These are phyloP conservation scores for Pichia paraexigua DNA, from an alignment of 805 yeast genomes.

Conservation along the genomic window DNA sequence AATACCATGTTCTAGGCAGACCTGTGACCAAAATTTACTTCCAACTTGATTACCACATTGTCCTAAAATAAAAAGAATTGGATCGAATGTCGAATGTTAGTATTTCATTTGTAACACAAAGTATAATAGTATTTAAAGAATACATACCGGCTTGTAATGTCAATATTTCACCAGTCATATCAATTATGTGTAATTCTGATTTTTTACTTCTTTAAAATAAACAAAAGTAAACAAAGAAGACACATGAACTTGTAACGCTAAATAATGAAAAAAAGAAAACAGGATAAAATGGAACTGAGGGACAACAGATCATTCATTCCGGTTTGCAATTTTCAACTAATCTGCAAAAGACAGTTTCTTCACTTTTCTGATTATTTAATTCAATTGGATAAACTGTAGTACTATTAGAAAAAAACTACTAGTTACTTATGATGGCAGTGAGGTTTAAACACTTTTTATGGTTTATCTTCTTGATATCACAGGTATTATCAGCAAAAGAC, in stretches of 20 bases:
- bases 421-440: background rate
- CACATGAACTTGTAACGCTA: background rate
- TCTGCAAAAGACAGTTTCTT: background rate
- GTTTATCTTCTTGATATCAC: background rate
- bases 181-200: background rate
- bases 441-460: background rate
- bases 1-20: constrained; percentile 83
- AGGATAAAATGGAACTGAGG: background rate
- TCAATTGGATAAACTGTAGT: background rate
- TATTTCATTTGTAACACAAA: background rate
- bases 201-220: background rate
- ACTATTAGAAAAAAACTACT: background rate
- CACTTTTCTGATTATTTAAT: background rate
- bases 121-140: background rate
- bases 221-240: background rate
- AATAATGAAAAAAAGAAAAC: background rate
- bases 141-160: constrained; percentile 54
- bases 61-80: constrained; percentile 32
- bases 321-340: background rate
- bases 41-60: constrained; percentile 98
- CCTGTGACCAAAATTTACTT: constrained; percentile 83
- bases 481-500: constrained; percentile 42
- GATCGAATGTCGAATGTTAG: background rate
- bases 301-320: background rate
- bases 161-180: constrained; percentile 55